These are phyloP conservation scores for Fusarium gaditjirri DNA, from an alignment of 2,329 filamentous ascomycete species.

Conservation along the genomic window DNA sequence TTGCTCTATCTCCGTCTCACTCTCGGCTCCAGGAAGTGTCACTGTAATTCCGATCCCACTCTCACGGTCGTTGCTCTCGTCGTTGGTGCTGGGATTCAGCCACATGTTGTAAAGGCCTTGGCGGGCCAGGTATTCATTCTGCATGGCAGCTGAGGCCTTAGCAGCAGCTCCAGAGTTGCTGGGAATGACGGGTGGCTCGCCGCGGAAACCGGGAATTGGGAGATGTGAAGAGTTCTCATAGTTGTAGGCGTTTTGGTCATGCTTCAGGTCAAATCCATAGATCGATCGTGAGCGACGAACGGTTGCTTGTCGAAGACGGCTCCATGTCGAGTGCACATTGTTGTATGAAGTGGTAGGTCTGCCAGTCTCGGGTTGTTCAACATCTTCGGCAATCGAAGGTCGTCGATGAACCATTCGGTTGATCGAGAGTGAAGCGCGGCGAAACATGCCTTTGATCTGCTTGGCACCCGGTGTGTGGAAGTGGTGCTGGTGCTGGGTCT, in stretches of 20 bases:
- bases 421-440: slow-evolving; percentile 65
- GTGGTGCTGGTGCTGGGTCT: slow-evolving; percentile 44
- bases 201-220: slow-evolving; percentile 61
- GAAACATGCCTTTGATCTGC: slow-evolving; percentile 61
- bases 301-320: slow-evolving; percentile 62
- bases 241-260: slow-evolving; percentile 36
- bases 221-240: slow-evolving; percentile 46
- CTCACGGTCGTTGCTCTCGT: slow-evolving; percentile 67
- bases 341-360: slow-evolving; percentile 59
- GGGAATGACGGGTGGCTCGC: slow-evolving; percentile 70
- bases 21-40: slow-evolving; percentile 54
- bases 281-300: slow-evolving; percentile 60
- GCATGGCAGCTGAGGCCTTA: slow-evolving; percentile 68
- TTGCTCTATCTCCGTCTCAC: slow-evolving; percentile 47
- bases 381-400: slow-evolving; percentile 53
- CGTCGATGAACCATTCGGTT: slow-evolving; percentile 63
- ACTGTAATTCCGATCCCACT: slow-evolving; percentile 72
- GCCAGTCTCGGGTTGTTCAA: slow-evolving; percentile 23
- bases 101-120: slow-evolving; percentile 55
- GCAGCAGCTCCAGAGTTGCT: slow-evolving; percentile 69
- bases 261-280: slow-evolving; percentile 53
- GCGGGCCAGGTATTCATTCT: slow-evolving; percentile 61
- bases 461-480: slow-evolving; percentile 45
- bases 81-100: slow-evolving; percentile 53
- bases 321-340: slow-evolving; percentile 57